Evolutionary conservation across 768 basidiomycete species (phyloP).

Genomic region (Hysterangium stoloniferum): DNA sequence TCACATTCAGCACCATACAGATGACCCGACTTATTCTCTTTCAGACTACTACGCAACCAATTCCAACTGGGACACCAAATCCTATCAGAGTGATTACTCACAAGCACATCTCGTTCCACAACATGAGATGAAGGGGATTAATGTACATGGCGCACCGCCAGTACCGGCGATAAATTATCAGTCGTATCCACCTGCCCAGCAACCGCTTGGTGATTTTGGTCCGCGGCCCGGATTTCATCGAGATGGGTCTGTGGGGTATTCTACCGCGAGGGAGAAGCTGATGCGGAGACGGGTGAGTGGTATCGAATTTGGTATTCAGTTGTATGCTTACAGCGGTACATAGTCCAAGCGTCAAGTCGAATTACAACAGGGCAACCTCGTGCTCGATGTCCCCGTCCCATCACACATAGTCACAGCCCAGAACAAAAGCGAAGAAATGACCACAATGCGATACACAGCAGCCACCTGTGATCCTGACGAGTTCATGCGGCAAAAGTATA

Average conservation of each 20-base stretch:
- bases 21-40: neutral
- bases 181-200: conserved; percentile 48
- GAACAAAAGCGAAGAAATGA: conserved; percentile 60
- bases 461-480: conserved; percentile 88
- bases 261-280: conserved; percentile 66
- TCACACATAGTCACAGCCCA: conserved; percentile 61
- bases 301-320: neutral
- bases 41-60: conserved; percentile 17
- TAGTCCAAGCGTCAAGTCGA: conserved; percentile 67
- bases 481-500: conserved; percentile 70
- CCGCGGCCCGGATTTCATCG: conserved; percentile 38
- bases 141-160: conserved; percentile 35
- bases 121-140: conserved; percentile 50
- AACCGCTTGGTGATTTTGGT: conserved; percentile 17
- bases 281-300: conserved; percentile 54
- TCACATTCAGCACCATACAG: too few species aligned
- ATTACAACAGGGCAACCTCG: conserved; percentile 75
- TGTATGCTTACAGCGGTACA: neutral
- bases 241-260: conserved; percentile 45
- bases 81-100: conserved; percentile 62
- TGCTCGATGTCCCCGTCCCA: conserved; percentile 77
- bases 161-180: conserved; percentile 47
- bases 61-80: conserved; percentile 39
- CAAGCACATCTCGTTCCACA: conserved; percentile 62
- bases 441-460: conserved; percentile 82